Percentiles rank a stretch among this genome's conserved stretches.
Conservation (phyloP, 2,329 filamentous ascomycete species). For the Chrysosporium queenslandicum region DNA sequence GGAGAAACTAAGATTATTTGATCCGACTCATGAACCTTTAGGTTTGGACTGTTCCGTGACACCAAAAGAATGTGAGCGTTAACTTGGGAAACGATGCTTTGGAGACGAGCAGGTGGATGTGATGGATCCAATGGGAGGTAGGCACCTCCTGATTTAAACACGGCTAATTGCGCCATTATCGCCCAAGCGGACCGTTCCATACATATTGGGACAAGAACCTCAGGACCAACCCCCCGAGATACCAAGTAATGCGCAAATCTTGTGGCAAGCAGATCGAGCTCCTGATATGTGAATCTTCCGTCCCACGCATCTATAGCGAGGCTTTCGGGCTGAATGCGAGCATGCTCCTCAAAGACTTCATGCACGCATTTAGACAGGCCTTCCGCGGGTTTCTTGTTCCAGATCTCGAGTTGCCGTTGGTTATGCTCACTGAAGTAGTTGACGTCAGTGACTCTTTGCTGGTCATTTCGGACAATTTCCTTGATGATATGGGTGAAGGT, state of each 20-base stretch:
- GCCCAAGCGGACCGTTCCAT: constrained; percentile 66
- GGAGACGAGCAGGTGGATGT: background rate
- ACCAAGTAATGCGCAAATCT: constrained; percentile 10
- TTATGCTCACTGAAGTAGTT: constrained; percentile 24
- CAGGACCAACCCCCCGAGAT: constrained; percentile 35
- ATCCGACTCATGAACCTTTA: background rate
- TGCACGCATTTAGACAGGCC: constrained; percentile 11
- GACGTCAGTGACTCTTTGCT: constrained; percentile 12
- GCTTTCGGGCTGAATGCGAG: constrained; percentile 9
- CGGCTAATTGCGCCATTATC: constrained; percentile 63
- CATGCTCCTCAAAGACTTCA: constrained; percentile 15
- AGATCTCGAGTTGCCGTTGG: constrained; percentile 11
- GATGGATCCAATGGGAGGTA: constrained; percentile 60
- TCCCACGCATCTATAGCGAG: constrained; percentile 19
- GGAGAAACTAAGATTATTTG: background rate
- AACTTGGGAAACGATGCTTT: constrained; percentile 48
- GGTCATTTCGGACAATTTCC: background rate
- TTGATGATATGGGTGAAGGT: background rate
- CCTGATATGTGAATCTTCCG: constrained; percentile 13
- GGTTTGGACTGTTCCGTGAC: constrained; percentile 12
- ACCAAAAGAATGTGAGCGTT: constrained; percentile 45
- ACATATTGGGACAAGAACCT: constrained; percentile 57
- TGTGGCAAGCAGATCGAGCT: constrained; percentile 18
- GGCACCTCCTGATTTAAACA: constrained; percentile 63
- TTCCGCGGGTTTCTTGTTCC: background rate